Evolutionary conservation across 2,329 filamentous ascomycete genomes (phyloP).

Genomic region (Hymenotorrendiella dingleyae): DNA sequence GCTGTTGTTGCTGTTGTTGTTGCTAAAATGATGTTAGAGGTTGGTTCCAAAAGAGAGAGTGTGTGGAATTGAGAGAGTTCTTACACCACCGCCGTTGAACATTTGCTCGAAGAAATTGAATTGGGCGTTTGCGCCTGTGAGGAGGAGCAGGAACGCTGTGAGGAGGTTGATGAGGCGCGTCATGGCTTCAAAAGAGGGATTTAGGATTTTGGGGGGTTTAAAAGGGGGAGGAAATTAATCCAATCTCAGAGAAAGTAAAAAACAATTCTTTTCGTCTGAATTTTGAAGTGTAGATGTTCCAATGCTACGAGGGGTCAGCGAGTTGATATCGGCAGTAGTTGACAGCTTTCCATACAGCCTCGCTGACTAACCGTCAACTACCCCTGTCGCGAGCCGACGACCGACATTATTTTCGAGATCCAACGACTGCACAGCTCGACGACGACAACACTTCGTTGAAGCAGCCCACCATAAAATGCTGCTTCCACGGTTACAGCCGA

Average conservation of each 20-base stretch:
- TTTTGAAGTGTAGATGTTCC: neutral
- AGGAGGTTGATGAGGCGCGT: slow-evolving; percentile 33
- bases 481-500: slow-evolving; percentile 39
- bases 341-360: neutral
- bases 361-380: neutral
- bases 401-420: neutral
- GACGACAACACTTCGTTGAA: slow-evolving; percentile 15
- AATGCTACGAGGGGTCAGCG: no score
- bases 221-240: neutral
- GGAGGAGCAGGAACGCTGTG: slow-evolving; percentile 48
- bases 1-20: slow-evolving; percentile 43
- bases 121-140: slow-evolving; percentile 61
- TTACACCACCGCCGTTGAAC: slow-evolving; percentile 66
- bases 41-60: slow-evolving; percentile 64
- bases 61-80: slow-evolving; percentile 44
- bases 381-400: neutral
- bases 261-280: no score
- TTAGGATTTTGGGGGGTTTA: neutral
- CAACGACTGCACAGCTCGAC: slow-evolving; percentile 2
- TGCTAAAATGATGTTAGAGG: slow-evolving; percentile 17
- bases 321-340: neutral
- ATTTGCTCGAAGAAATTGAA: slow-evolving; percentile 99
- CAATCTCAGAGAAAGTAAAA: neutral
- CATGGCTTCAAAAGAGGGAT: slow-evolving; percentile 20
- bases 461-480: slow-evolving; percentile 31